Evolutionary conservation across 257 asterid genomes (phyloP), one percentile per base, ranked within the genome.

Genomic region (Sherardia arvensis): DNA sequence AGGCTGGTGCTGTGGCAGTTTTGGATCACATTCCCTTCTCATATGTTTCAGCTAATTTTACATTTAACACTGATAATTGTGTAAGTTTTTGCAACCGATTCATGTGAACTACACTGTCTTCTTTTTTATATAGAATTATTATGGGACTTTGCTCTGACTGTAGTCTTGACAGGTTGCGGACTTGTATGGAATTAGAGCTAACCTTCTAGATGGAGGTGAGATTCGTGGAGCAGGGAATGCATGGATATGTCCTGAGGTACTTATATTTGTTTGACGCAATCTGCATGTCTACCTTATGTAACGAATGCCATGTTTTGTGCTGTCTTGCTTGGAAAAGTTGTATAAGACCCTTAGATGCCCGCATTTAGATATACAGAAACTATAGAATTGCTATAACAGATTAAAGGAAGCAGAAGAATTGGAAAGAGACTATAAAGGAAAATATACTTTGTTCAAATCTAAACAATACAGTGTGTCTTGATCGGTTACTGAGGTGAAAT

Each of bases 221-320:
- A 90, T 93, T 77, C 97, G 99, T 21, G 99, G 99, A 68, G 99
- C 99, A 5, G 99, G 99, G 59, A 93, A 93, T 81, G 95, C 97
- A n/a, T 93, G 99, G 99, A 93, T 93, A 65, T 93, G 97, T 69
- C 99, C 99, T 61, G 99, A 93, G 99, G 99, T 93, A 70, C 49
- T 77, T 72, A 57, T 80, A 57, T 80, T 76, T 81, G 49, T 71
- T 48, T 73, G 33, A 63, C 65, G 58, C 65, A 67, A 59, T 59
- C 43, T 66, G 61, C 29, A 60, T 73, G n/a, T 27, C 58, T 61
- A 45, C 17, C 49, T 64, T 48, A 51, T 54, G 23, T 33, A 64
- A 29, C 63, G 59, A 49, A 28, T 49, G 30, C 5, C 36, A 47
- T 67, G 66, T 59, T n/a, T 23, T 57, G 60, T 38, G 56, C 59